Evolutionary conservation across 495 filamentous ascomycete genomes (phyloP).

Genomic region (Xanthoparmelia taractica): DNA sequence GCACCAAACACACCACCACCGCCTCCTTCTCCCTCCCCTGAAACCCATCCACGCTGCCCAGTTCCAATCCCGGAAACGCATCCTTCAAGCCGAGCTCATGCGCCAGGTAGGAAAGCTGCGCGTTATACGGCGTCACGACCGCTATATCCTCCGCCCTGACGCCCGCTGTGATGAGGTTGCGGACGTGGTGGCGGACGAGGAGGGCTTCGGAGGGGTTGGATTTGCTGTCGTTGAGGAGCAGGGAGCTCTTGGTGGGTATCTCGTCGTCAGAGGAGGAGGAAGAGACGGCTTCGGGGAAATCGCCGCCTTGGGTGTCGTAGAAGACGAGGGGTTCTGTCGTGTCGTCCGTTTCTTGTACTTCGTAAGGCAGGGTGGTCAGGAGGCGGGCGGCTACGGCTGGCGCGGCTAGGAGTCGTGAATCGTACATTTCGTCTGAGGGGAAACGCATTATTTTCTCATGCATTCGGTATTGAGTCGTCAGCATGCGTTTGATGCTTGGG

Average conservation of each 20-base stretch:
- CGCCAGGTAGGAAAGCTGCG: slow-evolving; percentile 74
- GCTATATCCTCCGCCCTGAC: slow-evolving; percentile 76
- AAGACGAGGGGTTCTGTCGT: slow-evolving; percentile 84
- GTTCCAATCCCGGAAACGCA: slow-evolving; percentile 71
- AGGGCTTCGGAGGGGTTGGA: slow-evolving; percentile 88
- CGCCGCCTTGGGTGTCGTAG: slow-evolving; percentile 91
- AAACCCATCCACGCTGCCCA: slow-evolving; percentile 94
- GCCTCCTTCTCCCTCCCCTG: slow-evolving; percentile 97
- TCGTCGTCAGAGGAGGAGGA: slow-evolving; percentile 30
- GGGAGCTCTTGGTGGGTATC: slow-evolving; percentile 44
- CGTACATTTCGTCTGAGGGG: slow-evolving; percentile 84
- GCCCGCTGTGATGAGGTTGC: slow-evolving; percentile 65
- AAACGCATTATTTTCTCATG: slow-evolving; percentile 92
- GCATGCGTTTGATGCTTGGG: slow-evolving; percentile 75
- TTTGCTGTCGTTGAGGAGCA: slow-evolving; percentile 75
- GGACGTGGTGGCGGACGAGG: slow-evolving; percentile 69
- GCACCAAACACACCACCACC: slow-evolving; percentile 80
- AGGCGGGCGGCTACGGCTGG: slow-evolving; percentile 66
- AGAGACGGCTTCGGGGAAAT: slow-evolving; percentile 57
- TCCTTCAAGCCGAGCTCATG: slow-evolving; percentile 56
- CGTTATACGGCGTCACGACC: slow-evolving; percentile 93
- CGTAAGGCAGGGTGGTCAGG: slow-evolving; percentile 70
- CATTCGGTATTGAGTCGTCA: slow-evolving; percentile 99
- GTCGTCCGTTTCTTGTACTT: slow-evolving; percentile 74
- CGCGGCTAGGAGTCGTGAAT: slow-evolving; percentile 67